Base-by-base conservation (phyloP, 2,329 filamentous ascomycete species). In the Calonectria naviculata region DNA sequence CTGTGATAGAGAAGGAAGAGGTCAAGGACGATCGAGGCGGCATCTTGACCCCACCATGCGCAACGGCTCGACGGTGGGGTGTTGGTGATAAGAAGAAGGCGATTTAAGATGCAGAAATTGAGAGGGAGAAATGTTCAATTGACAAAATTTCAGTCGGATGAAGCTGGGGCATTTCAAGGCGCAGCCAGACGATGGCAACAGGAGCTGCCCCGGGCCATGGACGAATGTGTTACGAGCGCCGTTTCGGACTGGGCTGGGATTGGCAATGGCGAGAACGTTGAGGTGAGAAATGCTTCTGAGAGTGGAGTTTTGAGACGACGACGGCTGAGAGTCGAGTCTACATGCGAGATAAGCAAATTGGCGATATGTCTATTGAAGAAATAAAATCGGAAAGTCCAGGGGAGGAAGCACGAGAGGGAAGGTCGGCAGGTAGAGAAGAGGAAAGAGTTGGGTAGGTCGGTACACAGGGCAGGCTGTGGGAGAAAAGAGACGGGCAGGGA, bases 1-100 rank as follows among this genome's bases (percentile, higher is more conserved):
- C 95, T 80, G 94, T 94, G 80, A 97, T 94, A 77, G 95, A 95
- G 84, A 98, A 98, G 76, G 95, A 97, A 81, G 94, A 94, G 74
- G 94, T 97, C 81, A 97, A 89, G 77, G 94, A 93, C 80, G 93
- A 91, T 89, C 94, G 92, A 81, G 95, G 95, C 86, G 95, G 95
- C 95, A 98, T 98, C 86, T 89, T 89, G 87, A 87, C 85, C 87
- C 87, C 86, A 89, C 89, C 89, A 90, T 88, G 83, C 84, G 83
- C 79, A 75, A 74, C 73, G 71, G 71, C 66, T 74, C 74, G 69
- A 73, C 74, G 67, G 75, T 75, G 75, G 76, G 75, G 77, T 69
- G 41, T 71, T 62, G 67, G 70, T 73, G 70, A 68, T 70, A 74
- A 74, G 75, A 75, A 73, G 71, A 73, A 56, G 65, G 42, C 60